A percentile compares a stretch with the other conserved stretches of the same genome.
These are phyloP conservation scores for Euptelea pleiosperma DNA, from an alignment of 164 flowering plant genomes.

Conservation along the genomic window DNA sequence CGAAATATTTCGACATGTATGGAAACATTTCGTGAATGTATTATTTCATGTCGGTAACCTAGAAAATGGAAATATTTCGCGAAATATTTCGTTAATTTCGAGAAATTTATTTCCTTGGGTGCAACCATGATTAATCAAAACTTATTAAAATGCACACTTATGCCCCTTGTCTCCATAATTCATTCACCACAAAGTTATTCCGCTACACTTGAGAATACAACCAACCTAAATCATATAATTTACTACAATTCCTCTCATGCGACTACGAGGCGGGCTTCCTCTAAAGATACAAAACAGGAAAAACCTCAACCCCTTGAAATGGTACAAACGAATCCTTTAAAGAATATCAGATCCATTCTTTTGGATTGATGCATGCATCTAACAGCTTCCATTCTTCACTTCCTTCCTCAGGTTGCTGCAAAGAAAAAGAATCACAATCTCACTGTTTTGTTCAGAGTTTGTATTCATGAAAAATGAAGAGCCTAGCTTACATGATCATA, in stretches of 20 bases:
- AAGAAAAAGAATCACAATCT: conserved; percentile 6
- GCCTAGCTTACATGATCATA: conserved; percentile 88
- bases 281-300: conserved; percentile 8
- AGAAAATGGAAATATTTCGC: too few relatives aligned
- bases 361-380: conserved; percentile 97
- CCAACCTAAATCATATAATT: not conserved
- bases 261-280: not conserved
- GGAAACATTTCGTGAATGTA: too few relatives aligned
- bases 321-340: not conserved
- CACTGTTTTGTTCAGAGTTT: not conserved
- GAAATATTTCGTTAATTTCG: too few relatives aligned
- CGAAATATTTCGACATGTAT: too few relatives aligned
- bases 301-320: not conserved
- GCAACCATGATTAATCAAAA: too few relatives aligned
- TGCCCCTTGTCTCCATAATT: too few relatives aligned
- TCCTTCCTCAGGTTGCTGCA: conserved; percentile 89
- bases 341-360: conserved; percentile 72
- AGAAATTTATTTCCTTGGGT: too few relatives aligned
- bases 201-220: not conserved
- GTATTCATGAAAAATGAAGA: too few relatives aligned
- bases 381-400: conserved; percentile 95
- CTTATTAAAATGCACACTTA: too few relatives aligned
- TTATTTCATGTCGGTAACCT: too few relatives aligned
- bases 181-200: too few relatives aligned
- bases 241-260: not conserved